Percentiles rank a stretch among this genome's conserved stretches.
phyloP scores from a whole-genome alignment of 2,329 filamentous ascomycete genomes.

The Nakataea oryzae region DNA sequence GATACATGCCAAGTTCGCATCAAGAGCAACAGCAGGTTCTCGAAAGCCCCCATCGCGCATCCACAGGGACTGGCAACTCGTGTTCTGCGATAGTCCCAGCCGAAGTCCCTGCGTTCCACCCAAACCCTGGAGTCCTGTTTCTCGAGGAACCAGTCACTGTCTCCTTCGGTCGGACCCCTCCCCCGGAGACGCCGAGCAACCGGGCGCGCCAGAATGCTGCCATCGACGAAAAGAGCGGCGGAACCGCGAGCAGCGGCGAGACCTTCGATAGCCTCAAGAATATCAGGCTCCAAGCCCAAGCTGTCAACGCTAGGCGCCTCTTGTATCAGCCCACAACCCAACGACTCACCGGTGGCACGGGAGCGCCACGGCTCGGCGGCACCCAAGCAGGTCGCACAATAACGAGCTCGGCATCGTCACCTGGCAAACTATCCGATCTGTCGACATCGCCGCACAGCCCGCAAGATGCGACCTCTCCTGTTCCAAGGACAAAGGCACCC shows the following conservation, averaged over 20 bases:
- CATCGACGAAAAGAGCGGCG: background rate
- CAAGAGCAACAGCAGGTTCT: background rate
- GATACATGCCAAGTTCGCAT: background rate
- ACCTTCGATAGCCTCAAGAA: conserved; percentile 1
- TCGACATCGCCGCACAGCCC: background rate
- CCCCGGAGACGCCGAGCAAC: background rate
- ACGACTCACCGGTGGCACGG: background rate
- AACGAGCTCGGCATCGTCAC: background rate
- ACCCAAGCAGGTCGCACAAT: background rate
- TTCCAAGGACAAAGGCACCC: background rate
- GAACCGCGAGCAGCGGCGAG: conserved; percentile 2
- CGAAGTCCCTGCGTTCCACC: background rate
- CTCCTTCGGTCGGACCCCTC: background rate
- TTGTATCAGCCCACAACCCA: background rate
- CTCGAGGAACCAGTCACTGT: background rate
- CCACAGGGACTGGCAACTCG: background rate
- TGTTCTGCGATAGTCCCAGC: background rate
- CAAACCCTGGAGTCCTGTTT: background rate
- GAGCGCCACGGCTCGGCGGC: background rate
- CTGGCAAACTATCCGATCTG: background rate
- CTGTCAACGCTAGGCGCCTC: background rate
- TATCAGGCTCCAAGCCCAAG: background rate
- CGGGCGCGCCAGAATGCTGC: background rate
- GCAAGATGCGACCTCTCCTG: background rate
- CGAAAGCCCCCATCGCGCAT: too few relatives aligned